Percentiles rank a stretch among this genome's conserved stretches.
phyloP scores from a whole-genome alignment of 306 rosid species.

The cucumber (Cucumis sativus) region DNA sequence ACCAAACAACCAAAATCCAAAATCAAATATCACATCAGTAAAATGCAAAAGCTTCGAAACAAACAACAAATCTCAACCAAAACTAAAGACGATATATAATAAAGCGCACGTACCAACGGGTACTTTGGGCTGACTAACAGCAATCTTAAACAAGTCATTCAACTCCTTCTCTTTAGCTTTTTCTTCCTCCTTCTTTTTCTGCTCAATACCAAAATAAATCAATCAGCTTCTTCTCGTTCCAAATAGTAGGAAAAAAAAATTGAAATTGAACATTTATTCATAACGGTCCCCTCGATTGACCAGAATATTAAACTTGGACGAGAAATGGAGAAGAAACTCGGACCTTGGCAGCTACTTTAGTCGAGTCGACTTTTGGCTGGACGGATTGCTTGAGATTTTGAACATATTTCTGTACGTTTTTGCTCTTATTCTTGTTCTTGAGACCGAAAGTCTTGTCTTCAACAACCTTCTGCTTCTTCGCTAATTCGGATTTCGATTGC shows the following conservation, averaged over 20 bases:
- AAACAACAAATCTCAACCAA: neutral
- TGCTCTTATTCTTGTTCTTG: constrained; percentile 90
- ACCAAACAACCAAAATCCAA: constrained; percentile 18
- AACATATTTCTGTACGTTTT: constrained; percentile 77
- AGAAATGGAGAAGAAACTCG: neutral
- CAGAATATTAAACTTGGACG: neutral
- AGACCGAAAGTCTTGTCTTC: constrained; percentile 98
- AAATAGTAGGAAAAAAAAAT: too few relatives aligned
- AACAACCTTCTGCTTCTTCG: constrained; percentile 92
- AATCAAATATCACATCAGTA: constrained; percentile 9
- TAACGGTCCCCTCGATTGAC: neutral
- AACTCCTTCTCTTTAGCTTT: constrained; percentile 87
- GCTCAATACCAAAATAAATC: constrained; percentile 12
- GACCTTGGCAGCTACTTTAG: constrained; percentile 64
- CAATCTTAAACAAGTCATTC: constrained; percentile 81
- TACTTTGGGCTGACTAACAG: constrained; percentile 88
- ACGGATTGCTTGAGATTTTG: constrained; percentile 63
- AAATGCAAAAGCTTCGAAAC: neutral
- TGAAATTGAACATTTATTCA: neutral
- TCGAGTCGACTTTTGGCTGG: constrained; percentile 49
- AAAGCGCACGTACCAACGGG: constrained; percentile 48
- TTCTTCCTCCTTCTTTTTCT: constrained; percentile 98
- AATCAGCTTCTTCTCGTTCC: neutral
- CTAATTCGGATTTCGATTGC: constrained; percentile 58
- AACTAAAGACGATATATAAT: neutral